Percentiles rank a stretch among this genome's conserved stretches.
Evolutionary conservation across 805 yeast genomes (phyloP).

Genomic region (Nakazawaea sp.): DNA sequence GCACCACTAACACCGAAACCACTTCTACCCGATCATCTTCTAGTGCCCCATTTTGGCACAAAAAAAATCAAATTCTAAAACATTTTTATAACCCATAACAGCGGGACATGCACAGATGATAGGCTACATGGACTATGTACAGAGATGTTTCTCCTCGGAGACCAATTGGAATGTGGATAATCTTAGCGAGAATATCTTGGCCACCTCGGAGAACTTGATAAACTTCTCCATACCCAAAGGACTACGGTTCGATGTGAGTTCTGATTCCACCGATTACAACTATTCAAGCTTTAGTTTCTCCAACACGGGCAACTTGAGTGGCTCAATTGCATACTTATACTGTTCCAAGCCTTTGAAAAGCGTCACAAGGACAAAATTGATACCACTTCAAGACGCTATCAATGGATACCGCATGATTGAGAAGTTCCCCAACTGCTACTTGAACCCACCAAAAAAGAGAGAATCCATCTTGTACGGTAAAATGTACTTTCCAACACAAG

Average conservation of each 20-base stretch:
- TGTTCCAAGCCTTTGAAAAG: slow-evolving; percentile 50
- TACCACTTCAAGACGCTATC: slow-evolving; percentile 60
- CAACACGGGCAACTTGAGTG: slow-evolving; percentile 59
- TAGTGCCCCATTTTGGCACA: no score
- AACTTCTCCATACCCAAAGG: slow-evolving; percentile 73
- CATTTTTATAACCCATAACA: no score
- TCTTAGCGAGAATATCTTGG: slow-evolving; percentile 66
- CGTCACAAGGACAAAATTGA: slow-evolving; percentile 41
- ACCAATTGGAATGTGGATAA: slow-evolving; percentile 79
- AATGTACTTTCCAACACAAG: slow-evolving; percentile 81
- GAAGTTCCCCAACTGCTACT: slow-evolving; percentile 23
- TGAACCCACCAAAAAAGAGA: slow-evolving; percentile 7
- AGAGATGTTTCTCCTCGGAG: slow-evolving; percentile 58
- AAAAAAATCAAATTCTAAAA: no score
- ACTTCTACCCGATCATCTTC: no score
- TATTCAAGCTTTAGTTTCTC: slow-evolving; percentile 70
- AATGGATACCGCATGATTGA: slow-evolving; percentile 60
- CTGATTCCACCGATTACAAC: slow-evolving; percentile 61
- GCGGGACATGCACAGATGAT: slow-evolving; percentile 46
- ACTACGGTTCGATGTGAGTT: slow-evolving; percentile 55
- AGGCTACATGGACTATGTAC: slow-evolving; percentile 82
- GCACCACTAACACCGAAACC: no score
- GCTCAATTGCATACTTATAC: slow-evolving; percentile 78
- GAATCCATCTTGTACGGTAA: slow-evolving; percentile 69
- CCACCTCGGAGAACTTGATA: slow-evolving; percentile 62